phyloP scores from a whole-genome alignment of 179 eudicot genomes.

The Camellia oleifera region DNA sequence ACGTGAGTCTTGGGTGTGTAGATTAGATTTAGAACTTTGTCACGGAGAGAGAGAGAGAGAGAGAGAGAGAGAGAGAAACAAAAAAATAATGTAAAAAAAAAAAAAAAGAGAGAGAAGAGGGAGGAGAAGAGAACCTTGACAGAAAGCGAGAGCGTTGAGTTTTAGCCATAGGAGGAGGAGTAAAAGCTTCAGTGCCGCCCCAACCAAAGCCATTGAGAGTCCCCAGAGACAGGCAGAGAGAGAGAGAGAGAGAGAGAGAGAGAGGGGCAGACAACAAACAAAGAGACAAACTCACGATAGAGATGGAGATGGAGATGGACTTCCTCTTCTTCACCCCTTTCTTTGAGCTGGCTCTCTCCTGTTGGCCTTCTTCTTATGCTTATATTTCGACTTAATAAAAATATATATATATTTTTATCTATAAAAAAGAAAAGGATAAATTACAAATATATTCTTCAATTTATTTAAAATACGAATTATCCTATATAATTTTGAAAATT shows the following conservation, averaged over 20 bases:
- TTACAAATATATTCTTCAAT: too few relatives aligned
- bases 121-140: constrained; percentile 19
- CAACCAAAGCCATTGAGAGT: constrained; percentile 11
- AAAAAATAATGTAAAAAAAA: neutral
- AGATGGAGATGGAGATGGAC: too few relatives aligned
- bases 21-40: neutral
- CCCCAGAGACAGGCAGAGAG: neutral
- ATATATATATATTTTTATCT: too few relatives aligned
- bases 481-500: too few relatives aligned
- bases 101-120: constrained; percentile 6
- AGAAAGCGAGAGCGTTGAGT: neutral
- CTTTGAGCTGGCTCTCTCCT: constrained; percentile 26
- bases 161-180: constrained; percentile 12
- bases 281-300: too few relatives aligned
- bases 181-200: constrained; percentile 9
- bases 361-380: constrained; percentile 22
- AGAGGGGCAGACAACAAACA: too few relatives aligned
- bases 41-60: neutral
- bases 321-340: neutral
- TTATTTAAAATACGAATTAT: too few relatives aligned
- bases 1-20: neutral
- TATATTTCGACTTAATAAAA: neutral
- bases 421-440: neutral
- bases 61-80: neutral
- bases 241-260: too few relatives aligned